Base-by-base conservation (phyloP, 768 basidiomycete genomes). In the Russula olivacea region DNA sequence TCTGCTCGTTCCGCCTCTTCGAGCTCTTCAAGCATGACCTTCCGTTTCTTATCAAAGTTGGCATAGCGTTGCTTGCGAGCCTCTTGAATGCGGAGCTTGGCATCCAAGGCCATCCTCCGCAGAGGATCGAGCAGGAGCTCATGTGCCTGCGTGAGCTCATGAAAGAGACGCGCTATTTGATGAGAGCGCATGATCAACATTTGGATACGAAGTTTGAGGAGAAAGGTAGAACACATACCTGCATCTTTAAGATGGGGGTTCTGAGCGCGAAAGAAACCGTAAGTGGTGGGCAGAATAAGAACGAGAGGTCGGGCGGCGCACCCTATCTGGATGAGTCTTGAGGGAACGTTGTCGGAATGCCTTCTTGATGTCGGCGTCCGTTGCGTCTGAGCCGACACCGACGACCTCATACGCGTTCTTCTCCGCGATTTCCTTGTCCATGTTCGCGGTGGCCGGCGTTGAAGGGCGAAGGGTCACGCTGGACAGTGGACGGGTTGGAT, bases 321-420 rank as follows among this genome's bases (percentile, higher is more conserved):
- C 91, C 70, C 89, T 83, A 71, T 93, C 91, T 32, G 91, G 91
- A 74, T 93, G 91, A 40, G 92, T 89, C 76, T 91, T 92, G 68
- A 91, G 79, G 1, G 91, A 92, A 32, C 83, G 79, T 62, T 89
- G 80, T 45, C 91, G 81, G 68, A 92, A 93, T 0, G 91, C 89
- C 3, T 85, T 89, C 61, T 83, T 80, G 58, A 93, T 89, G 66
- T 91, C 90, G 55, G 83, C 81, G 62, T 92, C 89, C 34, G 87
- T 87, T 19, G 86, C 80, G 66, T 90, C 88, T 45, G 78, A 68
- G 7, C 77, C 76, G 34, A 92, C 67, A 3, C 77, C 81, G 1
- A 93, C 76, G 0, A 91, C 76, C 57, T 91, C 87, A 71, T 93
- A 93, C 0, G 91, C 83, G 68, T 87, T 85, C 30, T 77, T 72